Evolutionary conservation across 306 rosid genomes (phyloP), one percentile per base, ranked within the genome.

Genomic region (Lagenaria siceraria): DNA sequence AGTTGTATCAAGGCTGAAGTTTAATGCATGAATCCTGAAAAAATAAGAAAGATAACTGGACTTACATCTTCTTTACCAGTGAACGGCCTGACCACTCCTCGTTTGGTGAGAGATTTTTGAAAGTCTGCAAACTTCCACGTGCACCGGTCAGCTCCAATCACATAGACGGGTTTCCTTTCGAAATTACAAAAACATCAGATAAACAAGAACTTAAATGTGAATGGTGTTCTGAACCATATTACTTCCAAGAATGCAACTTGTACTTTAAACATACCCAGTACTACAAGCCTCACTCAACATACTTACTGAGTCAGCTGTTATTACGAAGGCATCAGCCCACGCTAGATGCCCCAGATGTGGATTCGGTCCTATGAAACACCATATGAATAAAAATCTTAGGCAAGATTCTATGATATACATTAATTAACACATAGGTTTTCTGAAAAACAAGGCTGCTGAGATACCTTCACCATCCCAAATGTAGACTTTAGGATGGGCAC

Each of bases 231-330:
- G 48, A 24, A 43, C 24, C 54, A 71, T 17, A 80, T 78, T 33
- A 24, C 51, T 77, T 36, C 35, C 60, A 36, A 54, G 46, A 14
- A 8, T 13, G 12, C 59, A n/a, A 53, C 74, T 83, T 66, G 83
- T 59, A 42, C 54, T 74, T 77, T 52, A 55, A 42, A 84, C 94
- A 82, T 90, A 95, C 97, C 98, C 92, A 6, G 92, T 95, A 78
- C 92, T 89, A 82, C 99, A 89, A 79, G 96, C 97, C 88, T 92
- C 97, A 83, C 97, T 92, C 89, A 95, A 81, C 99, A 90, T 90
- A 80, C 97, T 95, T 63, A 92, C 93, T 48, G 98, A 92, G 85
- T 92, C 98, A 69, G 97, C 97, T 6, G 96, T 95, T 80, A 95
- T 87, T 79, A 92, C 91, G 82, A 95, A 92, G 76, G 97, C 97